Conservation (phyloP, 2,329 filamentous ascomycete genomes). For the Tolypocladium amazonense region DNA sequence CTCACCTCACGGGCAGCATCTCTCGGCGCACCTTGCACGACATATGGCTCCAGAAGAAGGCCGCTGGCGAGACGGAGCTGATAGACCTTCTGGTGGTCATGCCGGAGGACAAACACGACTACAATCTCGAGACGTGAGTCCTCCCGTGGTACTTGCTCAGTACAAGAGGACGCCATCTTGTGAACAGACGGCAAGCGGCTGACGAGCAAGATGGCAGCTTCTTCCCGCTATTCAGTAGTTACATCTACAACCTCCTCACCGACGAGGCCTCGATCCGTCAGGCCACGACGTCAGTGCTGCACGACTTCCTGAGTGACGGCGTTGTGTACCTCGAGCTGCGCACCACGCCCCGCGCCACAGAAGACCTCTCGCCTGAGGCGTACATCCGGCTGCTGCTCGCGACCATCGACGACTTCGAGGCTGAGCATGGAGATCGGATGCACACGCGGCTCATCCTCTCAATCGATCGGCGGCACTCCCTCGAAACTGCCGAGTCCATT, state of each 20-base stretch:
- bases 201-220: slow-evolving; percentile 37
- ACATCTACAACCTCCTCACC: slow-evolving; percentile 68
- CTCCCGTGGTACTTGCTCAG: background rate
- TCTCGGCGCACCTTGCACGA: slow-evolving; percentile 61
- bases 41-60: slow-evolving; percentile 56
- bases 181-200: background rate
- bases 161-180: too few relatives aligned
- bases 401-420: slow-evolving; percentile 46
- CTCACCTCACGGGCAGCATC: slow-evolving; percentile 72
- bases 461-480: slow-evolving; percentile 56
- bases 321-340: slow-evolving; percentile 71
- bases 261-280: slow-evolving; percentile 47
- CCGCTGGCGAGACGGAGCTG: slow-evolving; percentile 39
- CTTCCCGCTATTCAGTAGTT: slow-evolving; percentile 68
- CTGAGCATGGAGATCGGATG: slow-evolving; percentile 28
- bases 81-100: slow-evolving; percentile 61
- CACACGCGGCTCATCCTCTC: slow-evolving; percentile 60
- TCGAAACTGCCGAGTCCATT: slow-evolving; percentile 49
- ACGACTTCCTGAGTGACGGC: slow-evolving; percentile 58
- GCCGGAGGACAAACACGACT: slow-evolving; percentile 60
- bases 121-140: slow-evolving; percentile 56
- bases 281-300: slow-evolving; percentile 54
- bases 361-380: slow-evolving; percentile 44
- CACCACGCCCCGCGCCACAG: slow-evolving; percentile 62
- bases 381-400: slow-evolving; percentile 58